These are phyloP conservation scores for Marasmius tenuissimus DNA, from an alignment of 1,284 basidiomycete genomes.

Conservation along the genomic window DNA sequence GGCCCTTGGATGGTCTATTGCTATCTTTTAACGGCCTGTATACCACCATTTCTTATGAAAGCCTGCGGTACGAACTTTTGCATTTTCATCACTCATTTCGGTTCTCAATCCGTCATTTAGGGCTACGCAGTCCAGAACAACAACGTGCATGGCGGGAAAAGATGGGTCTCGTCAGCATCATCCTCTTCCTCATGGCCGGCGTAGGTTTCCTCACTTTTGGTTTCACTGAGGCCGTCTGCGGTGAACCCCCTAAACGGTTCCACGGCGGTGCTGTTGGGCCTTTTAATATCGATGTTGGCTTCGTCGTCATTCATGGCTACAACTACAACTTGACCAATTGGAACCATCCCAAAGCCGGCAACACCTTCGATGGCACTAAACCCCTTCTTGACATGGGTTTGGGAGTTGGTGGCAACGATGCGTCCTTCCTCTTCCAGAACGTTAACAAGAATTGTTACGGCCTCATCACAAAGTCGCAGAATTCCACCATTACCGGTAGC, in stretches of 20 bases:
- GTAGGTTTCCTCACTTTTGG: conserved; percentile 99
- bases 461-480: conserved; percentile 71
- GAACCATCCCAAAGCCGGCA: conserved; percentile 71
- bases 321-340: conserved; percentile 91
- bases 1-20: conserved; percentile 97
- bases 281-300: conserved; percentile 66
- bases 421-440: conserved; percentile 93
- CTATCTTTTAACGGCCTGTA: conserved; percentile 81
- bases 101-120: conserved; percentile 37
- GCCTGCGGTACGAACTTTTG: conserved; percentile 55
- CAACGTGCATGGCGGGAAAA: conserved; percentile 99
- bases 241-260: conserved; percentile 79
- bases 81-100: neutral
- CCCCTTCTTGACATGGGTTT: conserved; percentile 86
- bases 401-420: conserved; percentile 83
- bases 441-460: conserved; percentile 81
- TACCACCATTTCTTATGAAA: conserved; percentile 74
- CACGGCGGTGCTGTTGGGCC: conserved; percentile 77
- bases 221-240: conserved; percentile 96
- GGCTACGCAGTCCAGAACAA: conserved; percentile 89
- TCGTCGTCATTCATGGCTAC: conserved; percentile 92
- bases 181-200: conserved; percentile 80
- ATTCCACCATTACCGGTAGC: conserved; percentile 65
- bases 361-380: conserved; percentile 70
- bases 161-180: conserved; percentile 89